These are phyloP conservation scores for Panicum miliaceum DNA, from an alignment of 176 grass and related monocot species.

Conservation along the genomic window DNA sequence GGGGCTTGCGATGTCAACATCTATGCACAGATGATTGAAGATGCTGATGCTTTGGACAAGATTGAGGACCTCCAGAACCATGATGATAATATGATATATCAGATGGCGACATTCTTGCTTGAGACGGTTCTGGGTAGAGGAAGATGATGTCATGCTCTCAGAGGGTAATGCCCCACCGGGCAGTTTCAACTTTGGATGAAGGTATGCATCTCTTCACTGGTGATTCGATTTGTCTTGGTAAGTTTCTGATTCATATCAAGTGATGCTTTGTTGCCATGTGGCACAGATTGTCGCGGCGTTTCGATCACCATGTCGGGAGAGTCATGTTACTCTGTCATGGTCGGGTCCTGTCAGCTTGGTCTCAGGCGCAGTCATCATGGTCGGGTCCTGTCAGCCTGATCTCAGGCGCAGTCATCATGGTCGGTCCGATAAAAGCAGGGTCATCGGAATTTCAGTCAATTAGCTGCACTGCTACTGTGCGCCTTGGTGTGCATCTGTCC, in stretches of 20 bases:
- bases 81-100: constrained; percentile 51
- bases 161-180: constrained; percentile 22
- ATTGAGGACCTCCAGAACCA: constrained; percentile 69
- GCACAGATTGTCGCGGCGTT: neutral
- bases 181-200: constrained; percentile 51
- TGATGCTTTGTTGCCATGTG: neutral
- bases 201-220: constrained; percentile 3
- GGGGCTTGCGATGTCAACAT: constrained; percentile 52
- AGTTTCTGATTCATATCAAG: neutral
- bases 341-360: constrained; percentile 41
- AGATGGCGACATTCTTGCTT: constrained; percentile 53
- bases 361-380: constrained; percentile 34
- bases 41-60: constrained; percentile 64
- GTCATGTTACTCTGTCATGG: constrained; percentile 3
- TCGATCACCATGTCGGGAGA: no score
- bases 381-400: constrained; percentile 43
- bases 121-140: constrained; percentile 57
- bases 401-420: constrained; percentile 13
- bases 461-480: neutral
- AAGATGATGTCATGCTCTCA: constrained; percentile 35
- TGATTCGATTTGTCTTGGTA: neutral
- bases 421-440: neutral
- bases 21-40: constrained; percentile 62
- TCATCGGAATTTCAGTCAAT: neutral
- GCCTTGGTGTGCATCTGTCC: no score